These are phyloP conservation scores for Zanthoxylum bungeanum DNA, from an alignment of 345 rosid genomes.

Conservation along the genomic window DNA sequence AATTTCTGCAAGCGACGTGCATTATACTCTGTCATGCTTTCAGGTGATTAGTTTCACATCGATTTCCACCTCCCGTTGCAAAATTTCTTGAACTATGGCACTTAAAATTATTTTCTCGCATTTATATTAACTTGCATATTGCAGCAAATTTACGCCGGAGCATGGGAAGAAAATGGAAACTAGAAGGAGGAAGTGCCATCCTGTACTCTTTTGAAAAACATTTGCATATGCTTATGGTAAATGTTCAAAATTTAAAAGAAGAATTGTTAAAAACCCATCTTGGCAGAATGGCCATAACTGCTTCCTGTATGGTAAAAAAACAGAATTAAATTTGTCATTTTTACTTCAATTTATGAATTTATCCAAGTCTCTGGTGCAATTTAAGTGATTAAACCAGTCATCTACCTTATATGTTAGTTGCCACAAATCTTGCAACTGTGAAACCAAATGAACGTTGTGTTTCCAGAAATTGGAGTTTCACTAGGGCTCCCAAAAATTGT, in stretches of 20 bases:
- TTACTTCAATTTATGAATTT: background rate
- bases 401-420: too few species aligned
- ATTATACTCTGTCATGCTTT: slow-evolving; percentile 59
- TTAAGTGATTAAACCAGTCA: background rate
- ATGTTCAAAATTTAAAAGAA: background rate
- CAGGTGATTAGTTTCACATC: slow-evolving; percentile 37
- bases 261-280: background rate
- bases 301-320: background rate
- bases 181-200: background rate
- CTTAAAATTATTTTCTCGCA: background rate
- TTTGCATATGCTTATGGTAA: background rate
- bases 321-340: background rate
- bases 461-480: background rate
- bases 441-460: background rate
- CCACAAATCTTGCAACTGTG: background rate
- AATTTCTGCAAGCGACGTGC: slow-evolving; percentile 71
- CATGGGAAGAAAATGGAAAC: slow-evolving; percentile 29
- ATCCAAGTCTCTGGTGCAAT: background rate
- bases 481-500: background rate
- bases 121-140: slow-evolving; percentile 6
- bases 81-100: background rate
- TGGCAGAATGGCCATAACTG: background rate
- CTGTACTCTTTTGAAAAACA: background rate
- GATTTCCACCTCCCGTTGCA: background rate
- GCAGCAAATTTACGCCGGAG: slow-evolving; percentile 47